Base-by-base conservation (phyloP, 768 basidiomycete species). In the Calocybe indica region DNA sequence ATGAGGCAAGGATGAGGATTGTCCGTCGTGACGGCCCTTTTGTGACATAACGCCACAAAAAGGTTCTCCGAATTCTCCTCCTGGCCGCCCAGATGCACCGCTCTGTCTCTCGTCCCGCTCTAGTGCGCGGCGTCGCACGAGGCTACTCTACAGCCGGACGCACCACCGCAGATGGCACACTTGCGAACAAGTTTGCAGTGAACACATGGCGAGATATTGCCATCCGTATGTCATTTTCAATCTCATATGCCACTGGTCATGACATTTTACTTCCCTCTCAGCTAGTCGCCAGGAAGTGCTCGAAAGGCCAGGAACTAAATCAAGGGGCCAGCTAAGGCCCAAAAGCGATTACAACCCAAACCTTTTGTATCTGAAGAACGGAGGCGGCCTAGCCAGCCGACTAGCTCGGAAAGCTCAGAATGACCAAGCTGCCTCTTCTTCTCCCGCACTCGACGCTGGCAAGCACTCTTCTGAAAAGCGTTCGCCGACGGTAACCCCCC, bases 171-270 rank as follows among this genome's bases (percentile, higher is more conserved):
- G 39, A n/a, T 46, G 39, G 31, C 43, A 34, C 29, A n/a, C 47
- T 9, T 37, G 53, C 33, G 49, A 46, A 12, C 40, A 50, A 43
- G 40, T 60, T 48, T 31, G 50, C 62, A 28, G 54, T 57, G 13
- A 55, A 37, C 33, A 55, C 52, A 37, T 62, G 57, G 55, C 58
- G 53, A 33, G 48, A 56, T 38, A 52, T 72, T 42, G 33, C 50
- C 40, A 71, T 71, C 54, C 68, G 71, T 70, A 58, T 54, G 69
- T 62, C 40, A 22, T 41, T 31, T 35, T 35, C 9, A 29, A 40
- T 33, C 5, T 9, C 22, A 22, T 22, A 22, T 22, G 22, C 4
- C 22, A 22, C 22, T 22, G 22, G 22, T 22, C 22, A 4, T 22
- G 28, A 40, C 2, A 11, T 7, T 12, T 44, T 55, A 12, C 53